A percentile compares a stretch with the other conserved stretches of the same genome.
phyloP scores from a whole-genome alignment of 75 land plant genomes.

The Sequoiadendron giganteum region DNA sequence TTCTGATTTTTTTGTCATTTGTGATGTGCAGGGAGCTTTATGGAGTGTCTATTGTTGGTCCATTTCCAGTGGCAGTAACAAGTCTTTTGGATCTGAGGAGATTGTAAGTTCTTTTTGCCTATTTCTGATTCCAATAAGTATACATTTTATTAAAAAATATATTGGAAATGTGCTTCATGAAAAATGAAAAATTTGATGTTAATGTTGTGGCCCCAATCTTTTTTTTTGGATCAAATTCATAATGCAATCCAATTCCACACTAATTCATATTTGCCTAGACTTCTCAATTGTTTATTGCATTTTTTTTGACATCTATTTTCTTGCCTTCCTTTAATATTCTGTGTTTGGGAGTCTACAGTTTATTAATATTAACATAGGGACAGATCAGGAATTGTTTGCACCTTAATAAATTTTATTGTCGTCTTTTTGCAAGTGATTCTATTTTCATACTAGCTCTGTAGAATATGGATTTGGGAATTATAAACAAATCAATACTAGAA shows the following conservation, averaged over 20 bases:
- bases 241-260: neutral
- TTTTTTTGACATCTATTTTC: neutral
- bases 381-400: neutral
- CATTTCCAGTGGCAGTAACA: conserved; percentile 88
- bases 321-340: neutral
- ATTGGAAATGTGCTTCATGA: neutral
- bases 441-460: neutral
- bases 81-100: conserved; percentile 81
- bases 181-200: neutral
- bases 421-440: neutral
- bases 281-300: neutral
- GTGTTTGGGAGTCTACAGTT: neutral
- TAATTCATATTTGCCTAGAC: neutral
- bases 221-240: neutral
- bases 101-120: conserved; percentile 49
- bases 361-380: neutral
- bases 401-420: neutral
- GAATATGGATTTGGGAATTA: neutral
- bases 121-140: neutral
- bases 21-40: conserved; percentile 73
- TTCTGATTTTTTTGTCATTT: neutral
- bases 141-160: neutral
- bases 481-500: neutral
- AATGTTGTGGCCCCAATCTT: neutral
- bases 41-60: conserved; percentile 88